Evolutionary conservation across 331 rosid genomes (phyloP).

Genomic region (Quercus phellos): DNA sequence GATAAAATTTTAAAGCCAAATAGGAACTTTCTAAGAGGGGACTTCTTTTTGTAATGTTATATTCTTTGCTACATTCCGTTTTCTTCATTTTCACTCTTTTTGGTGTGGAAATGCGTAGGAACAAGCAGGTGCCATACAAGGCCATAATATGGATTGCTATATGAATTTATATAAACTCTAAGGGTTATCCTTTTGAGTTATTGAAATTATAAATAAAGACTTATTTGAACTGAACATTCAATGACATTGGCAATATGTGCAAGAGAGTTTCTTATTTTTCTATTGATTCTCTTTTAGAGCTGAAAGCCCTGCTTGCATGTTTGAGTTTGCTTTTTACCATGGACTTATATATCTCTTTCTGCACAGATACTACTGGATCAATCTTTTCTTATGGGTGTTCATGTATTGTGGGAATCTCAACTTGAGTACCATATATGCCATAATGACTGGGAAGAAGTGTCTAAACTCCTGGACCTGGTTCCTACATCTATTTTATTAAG

Average conservation of each 20-base stretch:
- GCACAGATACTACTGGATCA: constrained; percentile 77
- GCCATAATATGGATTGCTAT: too few species aligned
- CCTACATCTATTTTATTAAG: constrained; percentile 51
- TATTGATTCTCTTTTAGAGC: background rate
- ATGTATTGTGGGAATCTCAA: constrained; percentile 85
- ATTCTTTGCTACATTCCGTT: background rate
- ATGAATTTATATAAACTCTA: too few species aligned
- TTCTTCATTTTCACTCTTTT: background rate
- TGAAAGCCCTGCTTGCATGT: background rate
- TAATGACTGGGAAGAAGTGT: constrained; percentile 75
- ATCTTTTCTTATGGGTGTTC: constrained; percentile 45
- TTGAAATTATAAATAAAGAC: background rate
- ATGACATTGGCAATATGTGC: background rate
- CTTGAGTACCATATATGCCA: constrained; percentile 73
- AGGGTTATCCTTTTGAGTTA: background rate
- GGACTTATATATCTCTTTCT: constrained; percentile 19
- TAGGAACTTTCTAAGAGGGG: background rate
- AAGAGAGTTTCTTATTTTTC: background rate
- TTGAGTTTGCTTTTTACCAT: background rate
- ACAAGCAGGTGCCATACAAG: too few species aligned
- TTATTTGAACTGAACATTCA: background rate
- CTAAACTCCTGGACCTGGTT: constrained; percentile 57
- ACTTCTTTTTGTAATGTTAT: background rate
- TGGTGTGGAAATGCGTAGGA: background rate
- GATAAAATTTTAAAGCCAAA: background rate